Base-by-base conservation (phyloP, 441 rosid species). In the Aquilaria agallochum region DNA sequence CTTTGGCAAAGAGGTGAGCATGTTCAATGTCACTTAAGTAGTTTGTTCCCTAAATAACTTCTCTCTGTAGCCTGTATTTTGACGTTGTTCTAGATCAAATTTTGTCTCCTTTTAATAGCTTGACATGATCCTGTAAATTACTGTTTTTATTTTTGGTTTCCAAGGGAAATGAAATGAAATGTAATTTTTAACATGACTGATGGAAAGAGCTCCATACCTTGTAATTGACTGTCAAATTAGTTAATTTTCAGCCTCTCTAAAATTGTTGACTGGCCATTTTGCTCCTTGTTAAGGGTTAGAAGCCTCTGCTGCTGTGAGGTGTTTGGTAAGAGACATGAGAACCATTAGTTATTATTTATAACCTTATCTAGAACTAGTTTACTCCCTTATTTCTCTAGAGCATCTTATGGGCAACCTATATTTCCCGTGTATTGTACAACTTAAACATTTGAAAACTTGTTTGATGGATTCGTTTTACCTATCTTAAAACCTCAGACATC, bases 1-100 rank as follows among this genome's bases (percentile, higher is more conserved):
- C 79, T 44, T 62, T 81, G 46, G 83, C 90, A n/a, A 87, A 83
- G 74, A 83, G 90, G 90, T 87, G 36, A 50, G 53, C 50, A 4
- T 14, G 44, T 71, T 51, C 13, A 11, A 14, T 50, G 55, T 11
- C 48, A 6, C 5, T 49, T 32, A 8, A 45, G 13, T 15, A 20
- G n/a, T 31, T 57, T 27, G 11, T 53, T 14, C 42, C 9, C 53
- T 11, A 53, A 51, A n/a, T 30, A 36, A 36, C 7, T 36, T 36
- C 42, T 36, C 7, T 8, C 7, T 36, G 5, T 36, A 36, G 5
- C 53, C 53, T 5, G n/a, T 13, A 4, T 4, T 13, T 12, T 4
- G 27, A 10, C 53, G 1, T 12, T 50, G 9, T 50, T 13, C 15
- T 11, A 3, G 27, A 50, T 5, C 8, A 15, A 15, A 4, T 15